Percentiles rank a stretch among this genome's conserved stretches.
These are phyloP conservation scores for Gossypium herbaceum DNA, from an alignment of 345 rosid species.

Conservation along the genomic window DNA sequence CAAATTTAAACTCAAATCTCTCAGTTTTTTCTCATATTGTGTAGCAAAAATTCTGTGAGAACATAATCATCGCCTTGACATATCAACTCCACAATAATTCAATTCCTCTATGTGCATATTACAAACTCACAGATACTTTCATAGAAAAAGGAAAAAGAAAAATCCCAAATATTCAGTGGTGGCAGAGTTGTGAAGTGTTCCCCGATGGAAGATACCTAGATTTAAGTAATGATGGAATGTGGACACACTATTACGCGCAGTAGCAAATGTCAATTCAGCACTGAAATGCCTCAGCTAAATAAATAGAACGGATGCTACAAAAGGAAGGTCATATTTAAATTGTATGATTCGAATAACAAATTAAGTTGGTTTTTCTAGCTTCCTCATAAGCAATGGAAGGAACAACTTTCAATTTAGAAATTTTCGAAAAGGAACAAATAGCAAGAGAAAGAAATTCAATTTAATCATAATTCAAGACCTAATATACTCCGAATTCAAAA, in stretches of 20 bases:
- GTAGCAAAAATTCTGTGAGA: background rate
- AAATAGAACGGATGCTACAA: background rate
- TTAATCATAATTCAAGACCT: background rate
- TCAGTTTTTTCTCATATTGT: background rate
- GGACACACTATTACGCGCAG: background rate
- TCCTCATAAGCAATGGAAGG: background rate
- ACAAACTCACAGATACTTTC: background rate
- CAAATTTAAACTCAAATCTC: no score
- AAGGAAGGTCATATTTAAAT: background rate
- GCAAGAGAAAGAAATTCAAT: background rate
- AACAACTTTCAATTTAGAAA: background rate
- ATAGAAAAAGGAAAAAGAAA: background rate
- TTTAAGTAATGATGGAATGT: background rate
- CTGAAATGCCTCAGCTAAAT: background rate
- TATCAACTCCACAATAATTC: background rate
- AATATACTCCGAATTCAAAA: background rate
- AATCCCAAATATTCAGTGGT: background rate
- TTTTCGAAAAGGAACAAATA: background rate
- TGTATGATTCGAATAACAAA: background rate
- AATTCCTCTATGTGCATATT: background rate
- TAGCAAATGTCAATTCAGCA: background rate
- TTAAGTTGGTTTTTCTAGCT: background rate
- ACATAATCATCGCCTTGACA: background rate
- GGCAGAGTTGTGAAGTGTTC: background rate
- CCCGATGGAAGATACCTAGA: background rate